A percentile compares a stretch with the other conserved stretches of the same genome.
phyloP scores from a whole-genome alignment of 495 filamentous ascomycete genomes.

The Talaromyces liani region DNA sequence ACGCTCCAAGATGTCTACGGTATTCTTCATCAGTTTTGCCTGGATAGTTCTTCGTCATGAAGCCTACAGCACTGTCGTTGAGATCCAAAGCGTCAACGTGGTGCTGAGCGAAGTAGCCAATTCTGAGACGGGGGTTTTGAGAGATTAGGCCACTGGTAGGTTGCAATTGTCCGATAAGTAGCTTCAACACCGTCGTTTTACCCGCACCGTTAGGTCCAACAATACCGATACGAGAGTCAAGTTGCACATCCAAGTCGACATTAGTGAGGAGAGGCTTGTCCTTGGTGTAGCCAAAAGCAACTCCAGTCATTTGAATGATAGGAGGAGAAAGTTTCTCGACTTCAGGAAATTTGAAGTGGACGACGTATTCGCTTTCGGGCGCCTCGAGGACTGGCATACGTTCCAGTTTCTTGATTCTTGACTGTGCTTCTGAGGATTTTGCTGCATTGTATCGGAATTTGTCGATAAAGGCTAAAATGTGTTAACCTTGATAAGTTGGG shows the following conservation, averaged over 20 bases:
- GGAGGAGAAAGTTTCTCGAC: constrained; percentile 96
- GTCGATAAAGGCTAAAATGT: constrained; percentile 78
- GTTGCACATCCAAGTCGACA: constrained; percentile 92
- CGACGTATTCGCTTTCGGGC: constrained; percentile 89
- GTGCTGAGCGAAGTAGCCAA: constrained; percentile 98
- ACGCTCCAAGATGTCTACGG: constrained; percentile 84
- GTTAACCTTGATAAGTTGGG: constrained; percentile 6
- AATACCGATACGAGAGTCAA: constrained; percentile 97
- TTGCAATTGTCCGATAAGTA: constrained; percentile 79
- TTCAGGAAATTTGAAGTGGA: constrained; percentile 96
- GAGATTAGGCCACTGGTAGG: constrained; percentile 77
- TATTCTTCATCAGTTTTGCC: constrained; percentile 96
- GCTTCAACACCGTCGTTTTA: constrained; percentile 93
- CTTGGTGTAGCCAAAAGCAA: constrained; percentile 81
- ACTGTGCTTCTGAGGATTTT: constrained; percentile 97
- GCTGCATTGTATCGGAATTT: constrained; percentile 99
- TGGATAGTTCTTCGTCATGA: constrained; percentile 89
- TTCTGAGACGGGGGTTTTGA: constrained; percentile 74
- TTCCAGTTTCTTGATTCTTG: constrained; percentile 97
- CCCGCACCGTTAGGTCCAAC: constrained; percentile 97
- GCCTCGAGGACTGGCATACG: constrained; percentile 87
- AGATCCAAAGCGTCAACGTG: constrained; percentile 96
- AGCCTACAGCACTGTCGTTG: constrained; percentile 78
- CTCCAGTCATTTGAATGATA: constrained; percentile 93
- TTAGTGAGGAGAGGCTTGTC: constrained; percentile 76